These are phyloP conservation scores for Trichoderma sp. DNA, from an alignment of 2,329 filamentous ascomycete species.

Conservation along the genomic window DNA sequence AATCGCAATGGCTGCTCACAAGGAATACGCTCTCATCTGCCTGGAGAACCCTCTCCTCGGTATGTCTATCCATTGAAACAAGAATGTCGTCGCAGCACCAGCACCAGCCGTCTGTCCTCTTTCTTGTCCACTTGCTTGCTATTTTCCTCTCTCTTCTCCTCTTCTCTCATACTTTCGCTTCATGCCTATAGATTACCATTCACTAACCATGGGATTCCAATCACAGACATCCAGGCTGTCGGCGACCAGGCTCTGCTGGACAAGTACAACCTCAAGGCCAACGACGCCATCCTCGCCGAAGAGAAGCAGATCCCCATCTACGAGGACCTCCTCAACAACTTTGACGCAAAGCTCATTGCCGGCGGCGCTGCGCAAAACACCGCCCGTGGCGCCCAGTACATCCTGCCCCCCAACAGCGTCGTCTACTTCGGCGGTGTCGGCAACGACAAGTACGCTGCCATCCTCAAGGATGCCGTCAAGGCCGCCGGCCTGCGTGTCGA, in stretches of 20 bases:
- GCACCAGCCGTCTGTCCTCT: not conserved
- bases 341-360: conserved; percentile 89
- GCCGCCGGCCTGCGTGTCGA: conserved; percentile 88
- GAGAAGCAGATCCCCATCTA: conserved; percentile 87
- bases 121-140: not conserved
- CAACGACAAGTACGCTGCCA: conserved; percentile 92
- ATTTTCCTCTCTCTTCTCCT: not conserved
- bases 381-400: conserved; percentile 93
- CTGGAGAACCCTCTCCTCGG: conserved; percentile 97
- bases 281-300: conserved; percentile 96
- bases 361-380: conserved; percentile 98
- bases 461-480: conserved; percentile 81
- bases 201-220: not conserved
- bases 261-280: conserved; percentile 92
- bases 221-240: conserved; percentile 81
- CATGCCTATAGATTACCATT: not conserved
- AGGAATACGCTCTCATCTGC: conserved; percentile 87
- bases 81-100: not conserved
- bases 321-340: conserved; percentile 91
- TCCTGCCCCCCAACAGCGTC: conserved; percentile 85
- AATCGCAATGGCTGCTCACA: conserved; percentile 66
- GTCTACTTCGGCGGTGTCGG: conserved; percentile 94
- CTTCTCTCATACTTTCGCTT: not conserved
- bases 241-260: conserved; percentile 83
- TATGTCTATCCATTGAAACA: conserved; percentile 43